Percentiles rank a stretch among this genome's conserved stretches.
phyloP scores from a whole-genome alignment of 305 asterid genomes.

The Ilex paraguariensis region DNA sequence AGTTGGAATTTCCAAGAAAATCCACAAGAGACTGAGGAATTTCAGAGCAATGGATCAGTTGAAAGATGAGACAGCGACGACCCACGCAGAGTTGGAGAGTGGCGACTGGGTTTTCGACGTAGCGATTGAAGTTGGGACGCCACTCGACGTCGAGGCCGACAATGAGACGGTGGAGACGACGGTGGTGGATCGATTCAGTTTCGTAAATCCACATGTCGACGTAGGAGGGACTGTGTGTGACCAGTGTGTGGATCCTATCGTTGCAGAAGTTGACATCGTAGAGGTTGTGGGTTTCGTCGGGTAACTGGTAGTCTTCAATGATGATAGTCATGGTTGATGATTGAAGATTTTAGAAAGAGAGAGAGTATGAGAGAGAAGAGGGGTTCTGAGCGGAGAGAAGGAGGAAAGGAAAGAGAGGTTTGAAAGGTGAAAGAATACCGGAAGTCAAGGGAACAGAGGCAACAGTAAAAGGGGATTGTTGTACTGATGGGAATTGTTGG shows the following conservation, averaged over 20 bases:
- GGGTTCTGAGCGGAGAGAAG: no score
- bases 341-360: neutral
- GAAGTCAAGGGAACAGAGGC: no score
- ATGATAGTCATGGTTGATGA: slow-evolving; percentile 4
- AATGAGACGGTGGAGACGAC: slow-evolving; percentile 23
- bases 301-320: slow-evolving; percentile 16
- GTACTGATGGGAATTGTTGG: no score
- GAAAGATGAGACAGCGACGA: slow-evolving; percentile 47
- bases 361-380: neutral
- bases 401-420: no score
- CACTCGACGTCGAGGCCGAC: slow-evolving; percentile 57
- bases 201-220: slow-evolving; percentile 36
- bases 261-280: slow-evolving; percentile 32
- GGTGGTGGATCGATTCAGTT: slow-evolving; percentile 16
- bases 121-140: slow-evolving; percentile 36
- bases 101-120: slow-evolving; percentile 32
- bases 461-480: no score
- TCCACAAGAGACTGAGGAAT: slow-evolving; percentile 17
- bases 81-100: slow-evolving; percentile 59
- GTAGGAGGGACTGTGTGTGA: slow-evolving; percentile 26
- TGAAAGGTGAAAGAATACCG: no score
- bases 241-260: slow-evolving; percentile 30
- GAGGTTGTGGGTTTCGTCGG: slow-evolving; percentile 24
- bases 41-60: slow-evolving; percentile 18
- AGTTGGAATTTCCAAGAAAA: slow-evolving; percentile 28